Base-by-base conservation (phyloP, 1,284 basidiomycete genomes). In the Ceratobasidium sp. region DNA sequence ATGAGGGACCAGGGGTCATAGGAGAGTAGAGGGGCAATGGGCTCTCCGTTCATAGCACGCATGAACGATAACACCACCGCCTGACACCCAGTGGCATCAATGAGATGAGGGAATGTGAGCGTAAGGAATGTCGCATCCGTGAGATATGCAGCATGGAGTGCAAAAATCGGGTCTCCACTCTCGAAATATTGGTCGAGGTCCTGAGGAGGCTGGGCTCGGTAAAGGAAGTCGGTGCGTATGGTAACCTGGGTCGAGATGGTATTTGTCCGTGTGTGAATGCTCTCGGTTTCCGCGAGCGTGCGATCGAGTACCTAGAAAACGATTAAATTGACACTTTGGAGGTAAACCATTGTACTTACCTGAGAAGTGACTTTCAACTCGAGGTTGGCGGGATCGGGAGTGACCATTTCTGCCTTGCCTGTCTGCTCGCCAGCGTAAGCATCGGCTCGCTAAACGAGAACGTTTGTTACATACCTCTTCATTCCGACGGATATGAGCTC, bases 71-170 rank as follows among this genome's bases (percentile, higher is more conserved):
- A 33, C 5, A 59, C 23, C 10, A 74, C 46, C 42, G n/a, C 46
- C 17, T 23, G n/a, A 23, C 46, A 74, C 3, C 70, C 70, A 33
- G 57, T 46, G 26, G 42, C 59, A 28, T 74, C 70, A 13, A 74
- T 61, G 44, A 74, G 42, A 46, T 74, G 70, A 33, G 52, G 42
- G 28, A 74, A 44, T 9, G 70, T 74, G 10, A 74, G 28, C 13
- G 70, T 74, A 15, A 74, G n/a, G 20, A 74, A 50, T 20, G 70
- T 74, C 10, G 70, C 70, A 52, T 74, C 70, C 23, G 17, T 10
- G 23, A 74, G 59, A 28, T 74, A 74, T 13, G 59, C 59, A 46
- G 33, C 42, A 33, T 74, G 70, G 9, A 74, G 59, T 2, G 44
- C 28, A 33, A 74, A 74, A 17, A 57, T 42, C 3, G 70, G 59